These are phyloP conservation scores for Setomelanomma holmii DNA, from an alignment of 2,329 filamentous ascomycete genomes.

Conservation along the genomic window DNA sequence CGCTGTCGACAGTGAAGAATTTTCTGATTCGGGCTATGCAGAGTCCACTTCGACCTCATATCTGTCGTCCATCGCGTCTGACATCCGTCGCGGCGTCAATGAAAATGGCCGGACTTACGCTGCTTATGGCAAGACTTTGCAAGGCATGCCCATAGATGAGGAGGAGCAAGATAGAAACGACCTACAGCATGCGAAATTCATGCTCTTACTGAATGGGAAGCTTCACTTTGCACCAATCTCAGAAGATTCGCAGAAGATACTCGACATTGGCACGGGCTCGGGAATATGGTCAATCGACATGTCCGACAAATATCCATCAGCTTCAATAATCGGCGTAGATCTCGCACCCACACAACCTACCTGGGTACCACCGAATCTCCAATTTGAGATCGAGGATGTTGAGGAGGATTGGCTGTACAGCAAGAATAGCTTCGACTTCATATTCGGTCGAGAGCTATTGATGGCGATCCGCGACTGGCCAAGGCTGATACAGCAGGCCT, in stretches of 20 bases:
- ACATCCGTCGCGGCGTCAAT: conserved; percentile 8
- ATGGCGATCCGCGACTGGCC: conserved; percentile 51
- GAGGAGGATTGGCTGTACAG: conserved; percentile 44
- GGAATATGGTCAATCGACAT: conserved; percentile 52
- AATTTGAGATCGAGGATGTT: conserved; percentile 52
- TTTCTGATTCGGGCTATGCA: conserved; percentile 10
- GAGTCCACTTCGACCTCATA: conserved; percentile 11
- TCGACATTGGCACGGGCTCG: conserved; percentile 49
- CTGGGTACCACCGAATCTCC: conserved; percentile 48
- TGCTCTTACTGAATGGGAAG: conserved; percentile 43
- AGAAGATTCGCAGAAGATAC: conserved; percentile 32
- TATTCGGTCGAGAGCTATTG: conserved; percentile 50
- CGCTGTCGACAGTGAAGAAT: conserved; percentile 8
- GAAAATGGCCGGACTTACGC: conserved; percentile 11
- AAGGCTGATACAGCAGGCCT: conserved; percentile 33
- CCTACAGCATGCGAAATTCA: conserved; percentile 46
- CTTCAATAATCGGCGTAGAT: conserved; percentile 23
- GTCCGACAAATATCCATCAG: conserved; percentile 15
- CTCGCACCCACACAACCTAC: conserved; percentile 31
- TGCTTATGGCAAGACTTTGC: conserved; percentile 11
- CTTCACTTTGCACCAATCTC: conserved; percentile 49
- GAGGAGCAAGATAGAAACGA: conserved; percentile 27
- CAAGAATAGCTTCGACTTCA: conserved; percentile 43
- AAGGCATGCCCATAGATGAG: conserved; percentile 11
- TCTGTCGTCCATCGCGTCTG: conserved; percentile 8